phyloP scores from a whole-genome alignment of 768 basidiomycete genomes.

The Coprinopsis sp. region DNA sequence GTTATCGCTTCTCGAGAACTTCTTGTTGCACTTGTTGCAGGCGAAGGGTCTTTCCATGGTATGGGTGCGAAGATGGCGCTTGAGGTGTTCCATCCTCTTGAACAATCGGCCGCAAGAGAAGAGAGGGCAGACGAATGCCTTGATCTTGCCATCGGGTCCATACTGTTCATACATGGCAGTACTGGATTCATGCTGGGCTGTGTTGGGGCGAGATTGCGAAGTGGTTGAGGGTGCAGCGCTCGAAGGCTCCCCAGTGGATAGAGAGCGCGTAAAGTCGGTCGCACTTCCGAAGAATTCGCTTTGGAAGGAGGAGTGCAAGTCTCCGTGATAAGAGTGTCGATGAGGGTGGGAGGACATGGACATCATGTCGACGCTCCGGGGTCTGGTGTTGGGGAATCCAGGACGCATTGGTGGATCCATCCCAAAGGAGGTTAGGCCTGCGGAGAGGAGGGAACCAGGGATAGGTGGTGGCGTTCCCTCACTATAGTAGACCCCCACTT shows the following conservation, averaged over 20 bases:
- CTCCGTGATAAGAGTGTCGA: slow-evolving; percentile 7
- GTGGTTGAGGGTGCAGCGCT: slow-evolving; percentile 5
- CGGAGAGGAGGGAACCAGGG: background rate
- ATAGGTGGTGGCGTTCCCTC: slow-evolving; percentile 12
- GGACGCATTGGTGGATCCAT: background rate
- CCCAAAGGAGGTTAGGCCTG: slow-evolving; percentile 1
- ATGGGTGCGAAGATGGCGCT: slow-evolving; percentile 83
- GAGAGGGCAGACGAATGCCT: slow-evolving; percentile 78
- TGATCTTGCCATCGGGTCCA: slow-evolving; percentile 38
- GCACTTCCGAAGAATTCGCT: background rate
- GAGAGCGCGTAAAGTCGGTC: slow-evolving; percentile 5
- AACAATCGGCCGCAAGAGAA: slow-evolving; percentile 81
- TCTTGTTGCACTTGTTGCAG: slow-evolving; percentile 71
- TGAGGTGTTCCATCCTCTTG: slow-evolving; percentile 90
- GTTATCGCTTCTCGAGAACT: slow-evolving; percentile 87
- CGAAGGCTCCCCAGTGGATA: slow-evolving; percentile 1
- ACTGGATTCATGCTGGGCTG: slow-evolving; percentile 6
- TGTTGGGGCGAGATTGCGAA: slow-evolving; percentile 3
- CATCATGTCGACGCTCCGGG: slow-evolving; percentile 2
- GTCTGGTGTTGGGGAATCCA: background rate
- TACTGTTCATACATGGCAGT: slow-evolving; percentile 28
- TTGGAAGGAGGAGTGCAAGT: background rate
- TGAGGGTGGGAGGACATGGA: slow-evolving; percentile 5
- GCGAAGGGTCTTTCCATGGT: slow-evolving; percentile 83
- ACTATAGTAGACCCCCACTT: slow-evolving; percentile 29